Conservation (phyloP, 2,329 filamentous ascomycete species). For the Mycosphaerelloides madeirae region DNA sequence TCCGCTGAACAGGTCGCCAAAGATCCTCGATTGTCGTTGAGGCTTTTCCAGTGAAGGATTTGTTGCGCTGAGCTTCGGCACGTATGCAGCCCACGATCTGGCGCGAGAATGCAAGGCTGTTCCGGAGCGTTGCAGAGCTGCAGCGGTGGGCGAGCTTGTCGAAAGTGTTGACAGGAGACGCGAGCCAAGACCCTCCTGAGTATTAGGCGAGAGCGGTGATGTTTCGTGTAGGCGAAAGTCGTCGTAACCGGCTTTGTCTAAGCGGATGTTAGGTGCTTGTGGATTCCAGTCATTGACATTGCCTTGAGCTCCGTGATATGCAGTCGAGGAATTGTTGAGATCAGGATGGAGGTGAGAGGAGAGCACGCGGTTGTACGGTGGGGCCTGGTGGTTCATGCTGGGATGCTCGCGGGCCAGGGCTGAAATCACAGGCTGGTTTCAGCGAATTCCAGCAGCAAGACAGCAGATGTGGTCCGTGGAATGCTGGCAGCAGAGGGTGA, state of each 20-base stretch:
- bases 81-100: slow-evolving; percentile 28
- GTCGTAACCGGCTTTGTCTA: slow-evolving; percentile 15
- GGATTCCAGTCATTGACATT: slow-evolving; percentile 5
- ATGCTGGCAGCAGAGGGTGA: too few species aligned
- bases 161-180: slow-evolving; percentile 26
- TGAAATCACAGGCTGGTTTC: too few species aligned
- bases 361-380: too few species aligned
- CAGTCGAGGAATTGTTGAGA: slow-evolving; percentile 2
- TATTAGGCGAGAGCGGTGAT: slow-evolving; percentile 11
- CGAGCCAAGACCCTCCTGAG: slow-evolving; percentile 23
- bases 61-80: slow-evolving; percentile 24
- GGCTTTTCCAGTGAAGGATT: slow-evolving; percentile 5
- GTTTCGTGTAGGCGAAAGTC: slow-evolving; percentile 11
- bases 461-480: too few species aligned
- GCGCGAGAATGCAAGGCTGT: slow-evolving; percentile 28
- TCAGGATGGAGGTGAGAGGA: not conserved
- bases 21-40: slow-evolving; percentile 16
- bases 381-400: not conserved
- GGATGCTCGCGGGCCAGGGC: not conserved
- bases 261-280: slow-evolving; percentile 2
- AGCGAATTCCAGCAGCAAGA: too few species aligned
- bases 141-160: slow-evolving; percentile 25
- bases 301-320: slow-evolving; percentile 8
- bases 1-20: slow-evolving; percentile 32
- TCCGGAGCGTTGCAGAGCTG: slow-evolving; percentile 27